phyloP scores from a whole-genome alignment of 331 rosid species.

The Cydonia oblonga region DNA sequence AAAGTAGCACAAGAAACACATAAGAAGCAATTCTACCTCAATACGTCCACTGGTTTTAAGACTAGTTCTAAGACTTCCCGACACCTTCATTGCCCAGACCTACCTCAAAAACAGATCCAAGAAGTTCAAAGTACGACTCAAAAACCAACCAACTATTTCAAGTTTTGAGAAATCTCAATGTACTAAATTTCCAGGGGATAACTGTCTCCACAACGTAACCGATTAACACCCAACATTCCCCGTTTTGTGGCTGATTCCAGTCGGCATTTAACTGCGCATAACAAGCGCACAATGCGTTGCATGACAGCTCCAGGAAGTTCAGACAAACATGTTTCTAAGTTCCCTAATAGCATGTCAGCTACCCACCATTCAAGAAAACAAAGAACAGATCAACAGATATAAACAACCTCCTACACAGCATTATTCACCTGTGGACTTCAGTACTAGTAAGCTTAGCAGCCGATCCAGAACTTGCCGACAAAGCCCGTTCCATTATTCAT shows the following conservation, averaged over 20 bases:
- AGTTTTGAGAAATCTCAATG: background rate
- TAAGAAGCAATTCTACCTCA: background rate
- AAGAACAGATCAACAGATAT: background rate
- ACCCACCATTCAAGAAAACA: background rate
- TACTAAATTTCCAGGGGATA: background rate
- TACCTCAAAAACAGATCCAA: background rate
- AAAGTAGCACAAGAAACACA: background rate
- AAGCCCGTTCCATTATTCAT: background rate
- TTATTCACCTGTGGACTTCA: slow-evolving; percentile 2
- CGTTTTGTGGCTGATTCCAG: background rate
- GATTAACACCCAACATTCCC: background rate
- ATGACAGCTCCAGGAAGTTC: background rate
- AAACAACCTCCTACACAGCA: background rate
- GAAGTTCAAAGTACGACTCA: background rate
- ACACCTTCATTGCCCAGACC: background rate
- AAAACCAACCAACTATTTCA: background rate
- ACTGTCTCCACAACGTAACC: background rate
- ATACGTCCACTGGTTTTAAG: too few species aligned
- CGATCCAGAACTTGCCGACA: background rate
- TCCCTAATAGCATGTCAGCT: background rate
- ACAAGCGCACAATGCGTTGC: too few species aligned
- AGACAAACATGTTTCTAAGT: background rate
- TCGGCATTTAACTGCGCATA: background rate
- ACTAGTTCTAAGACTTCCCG: background rate
- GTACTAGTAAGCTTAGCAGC: background rate